Evolutionary conservation across 1,139 yeast species (phyloP), one percentile per base, ranked within the genome.

Genomic region (Sugiyamaella novakii): DNA sequence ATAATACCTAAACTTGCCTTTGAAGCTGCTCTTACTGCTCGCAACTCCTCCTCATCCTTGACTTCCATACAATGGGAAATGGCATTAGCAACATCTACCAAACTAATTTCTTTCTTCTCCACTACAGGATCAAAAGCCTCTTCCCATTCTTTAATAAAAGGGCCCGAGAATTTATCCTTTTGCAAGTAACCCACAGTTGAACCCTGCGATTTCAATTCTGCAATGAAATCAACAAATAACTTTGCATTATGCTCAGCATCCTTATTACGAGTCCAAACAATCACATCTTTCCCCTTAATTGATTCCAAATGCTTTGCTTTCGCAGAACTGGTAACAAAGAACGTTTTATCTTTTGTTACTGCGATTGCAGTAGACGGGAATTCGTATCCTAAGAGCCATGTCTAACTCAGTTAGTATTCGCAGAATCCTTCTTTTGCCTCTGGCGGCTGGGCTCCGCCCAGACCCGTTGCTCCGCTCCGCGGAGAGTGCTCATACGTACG

Each of bases 351-450:
- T 49, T 78, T 76, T 4, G 87, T 79, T 53, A 91, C 72, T 46
- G 78, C 81, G 52, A 92, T 70, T 37, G 83, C 83, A 1, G 98
- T 89, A 50, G 95, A 94, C 18, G 96, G 95, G 64, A 92, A 91
- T 65, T 94, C 98, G 65, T 91, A 92, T 5, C 98, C 97, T 52
- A 92, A 73, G 52, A 92, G 73, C 98, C 98, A 92, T 44, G 85
- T 85, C 58, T 55, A 38, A 5, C 15, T n/a, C 10, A 5, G 39
- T 19, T 41, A 41, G 38, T 31, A n/a, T 29, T 41, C n/a, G n/a
- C n/a, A n/a, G n/a, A n/a, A n/a, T n/a, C n/a, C n/a, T n/a, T n/a
- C n/a, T n/a, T n/a, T n/a, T n/a, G n/a, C n/a, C n/a, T n/a, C n/a
- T n/a, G n/a, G n/a, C n/a, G n/a, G n/a, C n/a, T n/a, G n/a, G n/a